These are phyloP conservation scores for Melocanna baccifera DNA, from an alignment of 176 grass and related monocot genomes.

Conservation along the genomic window DNA sequence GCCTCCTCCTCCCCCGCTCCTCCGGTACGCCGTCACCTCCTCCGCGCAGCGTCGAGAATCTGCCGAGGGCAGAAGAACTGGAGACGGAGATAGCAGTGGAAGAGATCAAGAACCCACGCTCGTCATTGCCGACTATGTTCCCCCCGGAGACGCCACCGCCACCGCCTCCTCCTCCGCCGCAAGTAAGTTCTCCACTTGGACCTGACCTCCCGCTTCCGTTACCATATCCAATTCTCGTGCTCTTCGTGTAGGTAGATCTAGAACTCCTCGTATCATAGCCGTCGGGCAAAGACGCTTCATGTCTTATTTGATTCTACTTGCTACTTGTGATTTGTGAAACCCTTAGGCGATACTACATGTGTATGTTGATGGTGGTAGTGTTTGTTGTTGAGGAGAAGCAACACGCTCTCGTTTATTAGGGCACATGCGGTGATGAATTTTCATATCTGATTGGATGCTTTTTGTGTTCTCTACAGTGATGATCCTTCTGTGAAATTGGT, in stretches of 20 bases:
- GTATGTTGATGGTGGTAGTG: background rate
- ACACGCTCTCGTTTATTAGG: background rate
- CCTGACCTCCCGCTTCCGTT: background rate
- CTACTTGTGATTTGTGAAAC: background rate
- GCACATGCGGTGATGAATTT: background rate
- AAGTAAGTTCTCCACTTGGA: background rate
- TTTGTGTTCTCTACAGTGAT: background rate
- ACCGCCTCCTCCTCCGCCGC: too few relatives aligned
- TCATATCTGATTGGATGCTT: background rate
- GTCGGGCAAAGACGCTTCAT: too few relatives aligned
- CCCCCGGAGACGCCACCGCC: too few relatives aligned
- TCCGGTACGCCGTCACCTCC: too few relatives aligned
- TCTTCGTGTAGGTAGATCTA: background rate
- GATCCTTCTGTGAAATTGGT: background rate
- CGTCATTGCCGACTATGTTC: too few relatives aligned
- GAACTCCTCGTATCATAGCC: background rate
- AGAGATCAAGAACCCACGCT: too few relatives aligned
- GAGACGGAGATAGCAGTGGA: too few relatives aligned
- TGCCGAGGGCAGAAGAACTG: too few relatives aligned
- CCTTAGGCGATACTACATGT: background rate
- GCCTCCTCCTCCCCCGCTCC: too few relatives aligned
- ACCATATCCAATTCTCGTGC: background rate
- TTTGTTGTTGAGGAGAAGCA: background rate
- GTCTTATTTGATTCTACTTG: too few relatives aligned
- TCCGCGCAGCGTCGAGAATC: too few relatives aligned